Base-by-base conservation (phyloP, 805 yeast genomes). In the Lipomyces mesembrius region DNA sequence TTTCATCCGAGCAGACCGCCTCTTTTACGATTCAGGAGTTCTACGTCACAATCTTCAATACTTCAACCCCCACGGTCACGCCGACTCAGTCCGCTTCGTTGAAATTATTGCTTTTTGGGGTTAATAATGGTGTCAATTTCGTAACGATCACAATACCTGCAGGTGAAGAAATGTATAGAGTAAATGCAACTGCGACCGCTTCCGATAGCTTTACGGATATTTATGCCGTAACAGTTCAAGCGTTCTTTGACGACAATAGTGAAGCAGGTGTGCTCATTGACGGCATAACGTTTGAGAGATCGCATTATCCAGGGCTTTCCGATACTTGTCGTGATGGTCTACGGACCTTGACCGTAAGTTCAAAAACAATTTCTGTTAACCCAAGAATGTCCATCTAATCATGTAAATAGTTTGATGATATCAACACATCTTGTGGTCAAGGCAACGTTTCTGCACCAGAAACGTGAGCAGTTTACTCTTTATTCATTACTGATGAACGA, bases 1-100 rank as follows among this genome's bases (percentile, higher is more conserved):
- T 55, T 34, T 20, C 58, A 34, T 55, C 58, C 35, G 58, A 55
- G 58, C 58, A 27, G 34, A 55, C 58, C 11, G 58, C 35, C 58
- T 7, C 39, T 8, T 55, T 55, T 25, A 55, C 58, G 39, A 29
- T 55, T 55, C 58, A 29, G 39, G 58, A 12, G 12, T 55, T 55
- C 39, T 9, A 34, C 58, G 39, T 55, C 39, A 55, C 58, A 17
- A 17, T 55, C 39, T 55, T 55, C 39, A 55, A 55, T 27, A 27
- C 27, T 55, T 55, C 58, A 34, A 55, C 27, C 39, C 58, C 27
- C 11, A 8, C 20, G 9, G 58, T 55, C 14, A 0, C 58, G 58
- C 39, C 53, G 12, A 49, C 9, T 49, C 53, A 49, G 12, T 49
- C 27, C 12, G 53, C 27, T 49, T 8, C 53, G 9, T 49, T 49